phyloP scores from a whole-genome alignment of 2,329 filamentous ascomycete genomes.

The Nectriaceae sp. region DNA sequence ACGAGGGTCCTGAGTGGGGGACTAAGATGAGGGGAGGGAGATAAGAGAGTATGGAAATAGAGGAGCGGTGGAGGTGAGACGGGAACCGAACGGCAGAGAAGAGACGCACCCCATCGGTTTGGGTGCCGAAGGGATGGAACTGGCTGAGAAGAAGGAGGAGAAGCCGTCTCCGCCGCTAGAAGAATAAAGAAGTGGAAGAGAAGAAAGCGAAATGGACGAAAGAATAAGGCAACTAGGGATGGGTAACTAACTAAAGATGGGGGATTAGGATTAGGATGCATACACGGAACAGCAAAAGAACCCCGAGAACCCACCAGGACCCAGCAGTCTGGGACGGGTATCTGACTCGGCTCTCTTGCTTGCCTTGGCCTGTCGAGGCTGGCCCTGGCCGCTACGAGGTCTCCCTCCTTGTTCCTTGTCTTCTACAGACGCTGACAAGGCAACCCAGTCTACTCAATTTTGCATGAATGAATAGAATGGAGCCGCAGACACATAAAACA shows the following conservation, averaged over 20 bases:
- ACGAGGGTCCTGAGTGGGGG: conserved; percentile 6
- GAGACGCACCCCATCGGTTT: no score
- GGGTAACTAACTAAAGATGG: not conserved
- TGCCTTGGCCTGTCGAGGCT: not conserved
- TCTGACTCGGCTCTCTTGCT: conserved; percentile 23
- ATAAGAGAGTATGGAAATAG: not conserved
- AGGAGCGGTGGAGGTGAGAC: not conserved
- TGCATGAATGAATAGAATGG: no score
- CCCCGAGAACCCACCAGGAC: conserved; percentile 22
- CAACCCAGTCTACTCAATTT: no score
- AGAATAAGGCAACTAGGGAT: not conserved
- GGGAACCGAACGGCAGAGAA: no score
- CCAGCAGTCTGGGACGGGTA: conserved; percentile 33
- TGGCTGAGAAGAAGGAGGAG: not conserved
- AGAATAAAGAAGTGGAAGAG: not conserved
- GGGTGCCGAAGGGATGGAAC: not conserved
- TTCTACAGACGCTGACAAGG: no score
- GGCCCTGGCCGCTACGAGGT: not conserved
- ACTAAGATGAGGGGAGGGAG: not conserved
- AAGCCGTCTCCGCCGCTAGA: not conserved
- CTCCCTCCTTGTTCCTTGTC: not conserved
- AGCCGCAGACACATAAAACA: no score
- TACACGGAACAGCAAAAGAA: conserved; percentile 6
- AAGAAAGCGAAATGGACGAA: not conserved
- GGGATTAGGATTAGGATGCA: not conserved